phyloP scores from a whole-genome alignment of 1,284 basidiomycete species.

The Ganoderma meredithae region DNA sequence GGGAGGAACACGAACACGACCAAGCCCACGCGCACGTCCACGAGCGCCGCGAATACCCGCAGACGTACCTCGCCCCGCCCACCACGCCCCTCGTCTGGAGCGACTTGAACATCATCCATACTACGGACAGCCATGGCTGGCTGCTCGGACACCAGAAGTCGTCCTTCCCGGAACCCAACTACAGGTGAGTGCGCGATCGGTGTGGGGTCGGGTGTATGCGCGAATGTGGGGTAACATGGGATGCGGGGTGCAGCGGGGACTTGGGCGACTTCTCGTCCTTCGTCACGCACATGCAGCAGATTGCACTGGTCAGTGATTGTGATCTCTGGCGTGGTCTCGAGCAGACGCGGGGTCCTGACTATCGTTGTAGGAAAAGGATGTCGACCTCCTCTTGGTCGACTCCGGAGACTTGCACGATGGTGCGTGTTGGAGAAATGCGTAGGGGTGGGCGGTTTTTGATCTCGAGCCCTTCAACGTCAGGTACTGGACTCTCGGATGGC shows the following conservation, averaged over 20 bases:
- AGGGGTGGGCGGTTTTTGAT: not conserved
- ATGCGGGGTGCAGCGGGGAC: slow-evolving; percentile 57
- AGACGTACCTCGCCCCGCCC: slow-evolving; percentile 56
- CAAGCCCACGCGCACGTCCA: slow-evolving; percentile 46
- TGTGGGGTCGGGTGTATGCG: not conserved
- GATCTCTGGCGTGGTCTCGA: no score
- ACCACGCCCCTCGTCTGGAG: slow-evolving; percentile 75
- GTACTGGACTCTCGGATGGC: slow-evolving; percentile 79
- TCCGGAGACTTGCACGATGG: slow-evolving; percentile 87
- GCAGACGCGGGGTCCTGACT: not conserved
- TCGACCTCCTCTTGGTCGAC: slow-evolving; percentile 76
- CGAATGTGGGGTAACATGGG: not conserved
- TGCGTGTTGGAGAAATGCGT: slow-evolving; percentile 18
- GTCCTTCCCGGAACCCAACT: slow-evolving; percentile 78
- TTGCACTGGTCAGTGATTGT: slow-evolving; percentile 54
- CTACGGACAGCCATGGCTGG: slow-evolving; percentile 87
- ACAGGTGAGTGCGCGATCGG: slow-evolving; percentile 51
- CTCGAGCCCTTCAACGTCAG: slow-evolving; percentile 39
- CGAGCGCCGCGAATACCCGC: slow-evolving; percentile 51
- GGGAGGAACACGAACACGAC: slow-evolving; percentile 35
- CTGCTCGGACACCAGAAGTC: slow-evolving; percentile 76
- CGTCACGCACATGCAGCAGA: slow-evolving; percentile 80
- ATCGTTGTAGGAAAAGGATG: slow-evolving; percentile 59
- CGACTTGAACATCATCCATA: slow-evolving; percentile 81
- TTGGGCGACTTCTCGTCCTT: slow-evolving; percentile 86